Evolutionary conservation across 352 stramenopile species (phyloP), one percentile per base, ranked within the genome.

Genomic region (Pythium aquatile): DNA sequence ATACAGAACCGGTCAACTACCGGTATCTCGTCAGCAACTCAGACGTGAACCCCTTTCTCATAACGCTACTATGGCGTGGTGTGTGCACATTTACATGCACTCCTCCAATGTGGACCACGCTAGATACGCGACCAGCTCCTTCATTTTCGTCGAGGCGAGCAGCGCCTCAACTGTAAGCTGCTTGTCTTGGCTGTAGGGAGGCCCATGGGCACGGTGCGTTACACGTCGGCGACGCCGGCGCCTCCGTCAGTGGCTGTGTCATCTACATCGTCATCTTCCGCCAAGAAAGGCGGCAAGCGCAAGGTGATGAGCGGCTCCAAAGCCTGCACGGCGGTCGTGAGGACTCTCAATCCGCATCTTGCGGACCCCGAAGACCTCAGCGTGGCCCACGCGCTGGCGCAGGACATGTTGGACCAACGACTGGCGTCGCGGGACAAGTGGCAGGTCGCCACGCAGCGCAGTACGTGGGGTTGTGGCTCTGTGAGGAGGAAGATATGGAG

Each of bases 361-460:
- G 63, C 30, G 5, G 58, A 66, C 40, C 39, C 55, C 2, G 66
- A 72, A 44, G 59, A 67, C 49, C 55, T 68, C 54, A 68, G 66
- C 40, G 60, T 65, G 13, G 59, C 59, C 20, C 55, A 67, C 42
- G 66, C 46, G 33, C 33, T 60, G 2, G 62, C 60, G 30, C 58
- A 74, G 44, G 51, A 66, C 14, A 65, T 63, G 49, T 35, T 68
- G 47, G 63, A 63, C 44, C 37, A 65, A 24, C 63, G 67, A 42
- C 66, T 77, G 37, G 66, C 60, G 37, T 55, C 48, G 26, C 58
- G 59, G 20, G 49, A 70, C 63, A 77, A 77, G 52, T 77, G 70
- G 70, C 70, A 77, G 59, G 39, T 77, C 17, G 71, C 62, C 60
- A 77, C 70, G 32, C 66, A 72, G 53, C 40, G 47, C 44, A 77